Evolutionary conservation across 495 filamentous ascomycete genomes (phyloP), one percentile per base, ranked within the genome.

Genomic region (Acidomyces sp.): DNA sequence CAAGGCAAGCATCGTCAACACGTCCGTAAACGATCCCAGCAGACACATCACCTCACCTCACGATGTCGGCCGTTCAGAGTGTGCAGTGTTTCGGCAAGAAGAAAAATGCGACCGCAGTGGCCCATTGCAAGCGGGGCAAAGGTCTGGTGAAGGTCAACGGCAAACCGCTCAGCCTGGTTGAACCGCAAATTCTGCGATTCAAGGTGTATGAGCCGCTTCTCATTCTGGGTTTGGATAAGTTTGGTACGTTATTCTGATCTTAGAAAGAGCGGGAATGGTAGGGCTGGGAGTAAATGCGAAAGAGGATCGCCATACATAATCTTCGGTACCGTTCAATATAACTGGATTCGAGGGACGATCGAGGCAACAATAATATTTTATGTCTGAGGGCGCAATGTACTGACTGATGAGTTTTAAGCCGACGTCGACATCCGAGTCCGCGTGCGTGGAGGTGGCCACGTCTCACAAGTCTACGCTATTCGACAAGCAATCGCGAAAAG

Each of bases 191-290:
- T 66, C 82, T 97, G 59, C 81, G 90, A 62, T 94, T 93, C 75
- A 97, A 96, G 77, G 83, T 87, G 65, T 97, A 95, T 79, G 90
- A 97, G 70, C 90, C 90, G 55, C 69, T 97, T 70, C 79, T 97
- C 55, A 80, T 96, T 62, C 74, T 95, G 60, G 90, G 90, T 52
- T 72, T 82, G 58, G 88, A 96, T 64, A 96, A 95, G 68, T 96
- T 95, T 74, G 77, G 61, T 63, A 53, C 34, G 56, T 38, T 11
- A 33, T 18, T 2, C 23, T 37, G 17, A n/a, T n/a, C n/a, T n/a
- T n/a, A n/a, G n/a, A n/a, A n/a, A n/a, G n/a, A n/a, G n/a, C n/a
- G n/a, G n/a, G n/a, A n/a, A n/a, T n/a, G n/a, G n/a, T n/a, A n/a
- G 17, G 9, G 11, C 4, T 25, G 20, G 1, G n/a, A 11, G 6